Conservation (phyloP, 345 rosid genomes). For the Populus deltoides region DNA sequence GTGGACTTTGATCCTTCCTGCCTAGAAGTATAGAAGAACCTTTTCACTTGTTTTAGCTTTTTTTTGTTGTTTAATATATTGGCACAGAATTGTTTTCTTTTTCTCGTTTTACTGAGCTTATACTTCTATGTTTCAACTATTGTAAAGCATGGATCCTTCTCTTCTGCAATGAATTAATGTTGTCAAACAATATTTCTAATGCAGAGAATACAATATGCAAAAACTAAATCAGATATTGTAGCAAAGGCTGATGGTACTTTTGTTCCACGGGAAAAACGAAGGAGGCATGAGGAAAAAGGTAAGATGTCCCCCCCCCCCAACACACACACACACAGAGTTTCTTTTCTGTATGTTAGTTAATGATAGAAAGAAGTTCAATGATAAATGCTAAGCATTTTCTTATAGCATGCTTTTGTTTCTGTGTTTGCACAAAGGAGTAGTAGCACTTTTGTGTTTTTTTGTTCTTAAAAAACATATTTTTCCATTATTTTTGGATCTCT, state of each 20-base stretch:
- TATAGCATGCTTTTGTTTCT: not conserved
- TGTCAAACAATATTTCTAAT: conserved; percentile 1
- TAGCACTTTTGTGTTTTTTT: not conserved
- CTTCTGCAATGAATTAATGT: not conserved
- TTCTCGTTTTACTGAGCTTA: not conserved
- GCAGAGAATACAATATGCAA: conserved; percentile 93
- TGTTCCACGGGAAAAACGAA: conserved; percentile 91
- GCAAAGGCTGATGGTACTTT: conserved; percentile 98
- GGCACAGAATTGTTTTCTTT: not conserved
- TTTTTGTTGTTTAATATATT: not conserved
- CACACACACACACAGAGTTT: not conserved
- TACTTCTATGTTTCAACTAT: not conserved
- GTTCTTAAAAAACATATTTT: not conserved
- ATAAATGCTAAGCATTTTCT: not conserved
- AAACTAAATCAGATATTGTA: conserved; percentile 85
- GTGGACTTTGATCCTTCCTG: not conserved
- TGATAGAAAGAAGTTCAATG: not conserved
- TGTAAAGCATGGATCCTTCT: not conserved
- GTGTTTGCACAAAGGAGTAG: not conserved
- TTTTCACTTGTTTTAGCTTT: not conserved
- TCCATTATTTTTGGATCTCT: not conserved
- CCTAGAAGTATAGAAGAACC: not conserved
- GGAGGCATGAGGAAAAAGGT: conserved; percentile 97
- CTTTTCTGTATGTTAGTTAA: not conserved
- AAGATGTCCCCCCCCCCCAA: not conserved